Percentiles rank a stretch among this genome's conserved stretches.
These are phyloP conservation scores for Leucaena leucocephala DNA, from an alignment of 306 rosid species.

Conservation along the genomic window DNA sequence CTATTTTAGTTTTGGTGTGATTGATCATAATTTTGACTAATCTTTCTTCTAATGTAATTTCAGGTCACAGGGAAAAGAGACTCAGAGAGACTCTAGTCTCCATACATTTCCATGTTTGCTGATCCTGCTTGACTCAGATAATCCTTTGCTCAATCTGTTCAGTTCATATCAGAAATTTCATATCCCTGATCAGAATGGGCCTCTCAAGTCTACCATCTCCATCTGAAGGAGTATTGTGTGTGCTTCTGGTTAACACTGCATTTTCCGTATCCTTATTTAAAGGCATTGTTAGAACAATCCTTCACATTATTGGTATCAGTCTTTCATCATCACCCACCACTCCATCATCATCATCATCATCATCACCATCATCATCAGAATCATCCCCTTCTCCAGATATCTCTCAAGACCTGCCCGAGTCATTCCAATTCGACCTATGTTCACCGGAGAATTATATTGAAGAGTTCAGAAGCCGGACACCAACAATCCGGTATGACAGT, in stretches of 20 bases:
- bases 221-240: slow-evolving; percentile 84
- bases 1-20: not conserved
- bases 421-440: slow-evolving; percentile 45
- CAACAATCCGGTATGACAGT: slow-evolving; percentile 55
- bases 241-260: slow-evolving; percentile 72
- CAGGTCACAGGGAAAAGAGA: slow-evolving; percentile 45
- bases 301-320: slow-evolving; percentile 65
- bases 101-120: slow-evolving; percentile 19
- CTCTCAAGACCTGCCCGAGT: slow-evolving; percentile 48
- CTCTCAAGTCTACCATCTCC: slow-evolving; percentile 94
- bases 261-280: slow-evolving; percentile 76
- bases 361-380: not conserved
- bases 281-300: slow-evolving; percentile 72
- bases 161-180: not conserved
- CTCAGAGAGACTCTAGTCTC: slow-evolving; percentile 8
- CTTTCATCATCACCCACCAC: slow-evolving; percentile 57
- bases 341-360: slow-evolving; percentile 10
- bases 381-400: slow-evolving; percentile 44
- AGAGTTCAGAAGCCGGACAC: slow-evolving; percentile 62
- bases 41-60: slow-evolving; percentile 36
- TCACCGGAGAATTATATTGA: slow-evolving; percentile 59
- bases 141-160: slow-evolving; percentile 3
- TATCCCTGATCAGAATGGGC: slow-evolving; percentile 63
- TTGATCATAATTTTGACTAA: slow-evolving; percentile 36
- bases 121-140: slow-evolving; percentile 35